Conservation (phyloP, 768 basidiomycete genomes). For the Rhodotorula graminis region DNA sequence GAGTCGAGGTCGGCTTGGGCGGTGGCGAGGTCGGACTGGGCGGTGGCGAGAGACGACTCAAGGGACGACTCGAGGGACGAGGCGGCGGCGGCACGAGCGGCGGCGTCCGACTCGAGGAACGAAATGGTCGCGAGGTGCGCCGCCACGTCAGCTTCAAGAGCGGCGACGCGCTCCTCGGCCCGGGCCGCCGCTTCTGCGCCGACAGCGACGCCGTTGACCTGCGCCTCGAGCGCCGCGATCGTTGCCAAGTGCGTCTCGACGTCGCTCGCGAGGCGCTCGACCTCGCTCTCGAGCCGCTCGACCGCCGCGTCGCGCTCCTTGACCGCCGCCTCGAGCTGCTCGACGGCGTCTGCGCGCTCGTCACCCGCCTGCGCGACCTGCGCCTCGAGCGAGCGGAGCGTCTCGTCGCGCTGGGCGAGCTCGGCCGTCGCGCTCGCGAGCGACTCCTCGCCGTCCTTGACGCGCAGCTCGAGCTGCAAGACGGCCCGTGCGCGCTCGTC, state of each 20-base stretch:
- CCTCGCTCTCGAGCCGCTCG: not conserved
- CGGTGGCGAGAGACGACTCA: too few species aligned
- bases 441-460: slow-evolving; percentile 56
- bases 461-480: too few species aligned
- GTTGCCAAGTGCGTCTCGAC: not conserved
- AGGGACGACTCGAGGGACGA: too few species aligned
- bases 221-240: not conserved
- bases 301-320: not conserved
- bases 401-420: slow-evolving; percentile 58
- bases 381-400: slow-evolving; percentile 49
- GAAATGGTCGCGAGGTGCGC: not conserved
- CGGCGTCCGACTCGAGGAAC: not conserved
- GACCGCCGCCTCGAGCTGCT: not conserved
- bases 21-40: not conserved
- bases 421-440: slow-evolving; percentile 68
- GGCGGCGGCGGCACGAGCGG: too few species aligned
- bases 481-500: not conserved
- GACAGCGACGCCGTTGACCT: not conserved
- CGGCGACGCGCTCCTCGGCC: not conserved
- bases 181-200: not conserved
- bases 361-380: not conserved
- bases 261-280: not conserved
- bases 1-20: slow-evolving; percentile 5
- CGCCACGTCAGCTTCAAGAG: not conserved
- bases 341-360: not conserved